Conservation (phyloP, 495 filamentous ascomycete genomes). For the Annulohypoxylon bovei region DNA sequence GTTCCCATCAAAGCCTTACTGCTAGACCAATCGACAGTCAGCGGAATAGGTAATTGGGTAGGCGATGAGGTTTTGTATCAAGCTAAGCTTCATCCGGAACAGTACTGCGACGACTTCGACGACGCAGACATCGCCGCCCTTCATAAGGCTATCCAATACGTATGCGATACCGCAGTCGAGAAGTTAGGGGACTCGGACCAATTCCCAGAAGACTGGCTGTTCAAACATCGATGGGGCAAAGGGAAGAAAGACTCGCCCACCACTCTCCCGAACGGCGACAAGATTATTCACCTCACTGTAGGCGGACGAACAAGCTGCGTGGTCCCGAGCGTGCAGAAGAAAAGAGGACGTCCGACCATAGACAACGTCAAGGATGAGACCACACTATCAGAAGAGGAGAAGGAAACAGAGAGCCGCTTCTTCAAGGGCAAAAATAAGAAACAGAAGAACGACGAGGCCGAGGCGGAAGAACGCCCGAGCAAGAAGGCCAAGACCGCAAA, state of each 20-base stretch:
- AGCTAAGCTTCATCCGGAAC: constrained; percentile 87
- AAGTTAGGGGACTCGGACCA: constrained; percentile 80
- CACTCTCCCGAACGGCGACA: constrained; percentile 82
- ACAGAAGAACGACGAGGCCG: constrained; percentile 14
- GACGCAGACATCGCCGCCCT: constrained; percentile 76
- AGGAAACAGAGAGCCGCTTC: constrained; percentile 39
- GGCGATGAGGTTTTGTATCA: constrained; percentile 92
- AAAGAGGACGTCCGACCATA: constrained; percentile 56
- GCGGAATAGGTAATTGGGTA: constrained; percentile 97
- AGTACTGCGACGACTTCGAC: constrained; percentile 84
- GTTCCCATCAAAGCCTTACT: constrained; percentile 88
- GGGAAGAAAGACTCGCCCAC: constrained; percentile 77
- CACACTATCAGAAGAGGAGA: constrained; percentile 32
- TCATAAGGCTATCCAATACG: constrained; percentile 76
- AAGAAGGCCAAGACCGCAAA: constrained; percentile 44
- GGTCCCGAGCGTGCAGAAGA: constrained; percentile 86
- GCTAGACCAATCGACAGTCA: constrained; percentile 88
- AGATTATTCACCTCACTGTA: constrained; percentile 83
- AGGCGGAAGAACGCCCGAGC: constrained; percentile 23
- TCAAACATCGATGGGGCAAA: constrained; percentile 90
- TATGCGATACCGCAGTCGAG: constrained; percentile 82
- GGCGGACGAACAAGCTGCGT: constrained; percentile 90
- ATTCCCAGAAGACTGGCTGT: constrained; percentile 92
- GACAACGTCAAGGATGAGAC: constrained; percentile 48
- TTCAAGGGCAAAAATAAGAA: constrained; percentile 37